phyloP scores from a whole-genome alignment of 2,329 filamentous ascomycete genomes.

The Colletotrichum sp. region DNA sequence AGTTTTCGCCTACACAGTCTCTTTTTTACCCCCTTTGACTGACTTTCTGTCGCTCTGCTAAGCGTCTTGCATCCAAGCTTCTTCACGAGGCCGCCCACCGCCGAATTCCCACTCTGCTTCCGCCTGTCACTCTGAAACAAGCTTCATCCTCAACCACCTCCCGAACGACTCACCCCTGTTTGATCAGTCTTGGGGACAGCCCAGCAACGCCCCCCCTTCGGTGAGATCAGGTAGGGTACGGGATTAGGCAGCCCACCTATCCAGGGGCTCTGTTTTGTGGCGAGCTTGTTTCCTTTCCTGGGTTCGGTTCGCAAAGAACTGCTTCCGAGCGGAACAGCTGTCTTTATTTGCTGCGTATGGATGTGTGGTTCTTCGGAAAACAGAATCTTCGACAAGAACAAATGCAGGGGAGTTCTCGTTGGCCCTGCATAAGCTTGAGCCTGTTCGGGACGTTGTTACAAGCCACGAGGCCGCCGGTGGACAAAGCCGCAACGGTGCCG shows the following conservation, averaged over 20 bases:
- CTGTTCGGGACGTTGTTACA: neutral
- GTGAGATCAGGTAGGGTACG: neutral
- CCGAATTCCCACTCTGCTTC: neutral
- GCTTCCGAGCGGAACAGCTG: neutral
- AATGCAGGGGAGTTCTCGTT: neutral
- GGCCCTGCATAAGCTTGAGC: neutral
- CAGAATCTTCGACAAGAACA: fast-evolving
- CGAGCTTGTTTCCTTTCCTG: neutral
- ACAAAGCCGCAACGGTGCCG: neutral
- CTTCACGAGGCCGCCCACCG: neutral
- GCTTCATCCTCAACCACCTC: conserved; percentile 5
- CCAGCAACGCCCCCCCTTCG: neutral
- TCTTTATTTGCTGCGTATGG: neutral
- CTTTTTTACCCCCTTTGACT: neutral
- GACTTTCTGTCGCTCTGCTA: neutral
- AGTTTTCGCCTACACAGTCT: neutral
- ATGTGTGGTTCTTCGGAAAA: neutral
- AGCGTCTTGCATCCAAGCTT: neutral
- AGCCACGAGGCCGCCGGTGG: neutral
- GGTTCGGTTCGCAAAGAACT: neutral
- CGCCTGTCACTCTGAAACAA: conserved; percentile 16
- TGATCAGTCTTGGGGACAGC: neutral
- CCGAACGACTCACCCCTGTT: neutral
- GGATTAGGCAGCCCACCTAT: neutral
- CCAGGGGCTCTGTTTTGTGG: neutral